Conservation (phyloP, 2,329 filamentous ascomycete genomes). For the Thielaviopsis punctulata region DNA sequence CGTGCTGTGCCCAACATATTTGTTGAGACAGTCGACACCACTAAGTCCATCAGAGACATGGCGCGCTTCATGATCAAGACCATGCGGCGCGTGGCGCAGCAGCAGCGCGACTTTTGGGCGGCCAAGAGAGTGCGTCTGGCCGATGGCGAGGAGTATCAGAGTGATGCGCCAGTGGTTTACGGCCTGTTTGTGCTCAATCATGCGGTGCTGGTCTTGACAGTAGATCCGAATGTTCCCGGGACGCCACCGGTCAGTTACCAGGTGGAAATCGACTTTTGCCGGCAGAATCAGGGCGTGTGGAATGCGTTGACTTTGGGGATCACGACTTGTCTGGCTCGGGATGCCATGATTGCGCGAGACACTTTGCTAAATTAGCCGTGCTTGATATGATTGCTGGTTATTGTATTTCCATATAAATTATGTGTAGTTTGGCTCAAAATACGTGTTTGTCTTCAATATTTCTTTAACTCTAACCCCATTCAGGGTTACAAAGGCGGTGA, state of each 20-base stretch:
- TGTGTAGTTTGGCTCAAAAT: no score
- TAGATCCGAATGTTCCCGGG: slow-evolving; percentile 22
- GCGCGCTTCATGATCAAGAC: slow-evolving; percentile 20
- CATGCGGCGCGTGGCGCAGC: slow-evolving; percentile 20
- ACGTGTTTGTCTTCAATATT: no score
- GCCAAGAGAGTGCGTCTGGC: neutral
- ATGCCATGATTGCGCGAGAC: slow-evolving; percentile 6
- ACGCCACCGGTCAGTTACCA: slow-evolving; percentile 25
- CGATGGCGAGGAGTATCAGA: slow-evolving; percentile 9
- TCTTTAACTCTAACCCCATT: no score
- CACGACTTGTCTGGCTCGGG: slow-evolving; percentile 7
- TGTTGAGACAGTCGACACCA: slow-evolving; percentile 21
- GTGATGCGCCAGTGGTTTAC: slow-evolving; percentile 23
- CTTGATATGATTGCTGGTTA: neutral
- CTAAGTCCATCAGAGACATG: slow-evolving; percentile 17
- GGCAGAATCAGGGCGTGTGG: slow-evolving; percentile 26
- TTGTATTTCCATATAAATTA: neutral
- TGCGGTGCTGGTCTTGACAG: slow-evolving; percentile 23
- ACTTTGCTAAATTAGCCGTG: neutral
- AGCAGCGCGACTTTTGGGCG: slow-evolving; percentile 22
- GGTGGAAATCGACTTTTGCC: slow-evolving; percentile 24
- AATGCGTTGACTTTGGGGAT: slow-evolving; percentile 27
- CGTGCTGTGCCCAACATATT: slow-evolving; percentile 24
- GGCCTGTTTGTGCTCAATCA: slow-evolving; percentile 26
- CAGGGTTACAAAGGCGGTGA: no score